Evolutionary conservation across 768 basidiomycete species (phyloP), one percentile per base, ranked within the genome.

Genomic region (Russula emetica): DNA sequence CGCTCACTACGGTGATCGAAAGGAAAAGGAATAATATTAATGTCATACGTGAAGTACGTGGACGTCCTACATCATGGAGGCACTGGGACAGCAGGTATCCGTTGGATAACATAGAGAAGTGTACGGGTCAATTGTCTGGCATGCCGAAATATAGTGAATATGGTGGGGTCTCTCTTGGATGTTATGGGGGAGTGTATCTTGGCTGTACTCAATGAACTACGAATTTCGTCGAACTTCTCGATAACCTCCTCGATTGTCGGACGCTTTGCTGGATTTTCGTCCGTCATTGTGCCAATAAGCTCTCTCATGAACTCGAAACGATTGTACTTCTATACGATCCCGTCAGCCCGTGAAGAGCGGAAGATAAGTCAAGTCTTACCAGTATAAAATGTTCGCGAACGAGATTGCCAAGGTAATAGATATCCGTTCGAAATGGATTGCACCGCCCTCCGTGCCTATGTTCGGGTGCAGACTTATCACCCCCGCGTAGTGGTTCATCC

Each of bases 181-280:
- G 49, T 45, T 16, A 65, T 61, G 5, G 30, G 22, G 47, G 54
- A 56, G 59, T 49, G 55, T 32, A 64, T 20, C 59, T 64, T 64
- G 47, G 45, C 28, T 6, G 18, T 0, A 24, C 55, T 61, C 28
- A 64, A 44, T 3, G 63, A 64, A 9, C n/a, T 9, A 3, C 55
- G 59, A 36, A 61, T 64, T 49, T 7, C 5, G 11, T 14, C 49
- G n/a, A 65, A 65, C 5, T 11, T 56, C 11, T 55, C 42, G 20
- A 65, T 7, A 26, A 64, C 63, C 11, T 45, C 49, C 36, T 64
- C 63, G 40, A 65, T 65, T n/a, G 40, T 73, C 0, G 77, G 78
- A 14, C 78, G 73, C 56, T 72, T 70, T 18, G 66, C 56, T 0
- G 76, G 74, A 52, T 76, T 72, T 0, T 70, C 64, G 61, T 76